Evolutionary conservation across 805 yeast genomes (phyloP).

Genomic region (Jamesozyma lodderae): DNA sequence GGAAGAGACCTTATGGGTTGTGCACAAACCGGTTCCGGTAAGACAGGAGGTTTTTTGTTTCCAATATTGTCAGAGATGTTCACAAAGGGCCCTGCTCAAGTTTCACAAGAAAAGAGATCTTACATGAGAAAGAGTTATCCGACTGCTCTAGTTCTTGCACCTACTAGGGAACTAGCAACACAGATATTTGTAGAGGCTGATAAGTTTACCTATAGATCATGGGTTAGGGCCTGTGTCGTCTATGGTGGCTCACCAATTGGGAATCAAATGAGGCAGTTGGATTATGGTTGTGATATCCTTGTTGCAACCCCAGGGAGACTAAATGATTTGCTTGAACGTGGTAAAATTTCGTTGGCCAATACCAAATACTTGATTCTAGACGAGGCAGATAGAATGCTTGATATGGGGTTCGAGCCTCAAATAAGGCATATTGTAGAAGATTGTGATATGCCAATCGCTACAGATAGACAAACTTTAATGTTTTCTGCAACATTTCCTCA

Average conservation of each 20-base stretch:
- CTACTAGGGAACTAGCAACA: constrained; percentile 95
- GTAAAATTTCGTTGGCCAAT: constrained; percentile 76
- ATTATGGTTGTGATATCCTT: constrained; percentile 86
- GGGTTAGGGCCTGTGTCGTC: constrained; percentile 93
- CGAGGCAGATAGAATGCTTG: constrained; percentile 99
- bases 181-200: constrained; percentile 93
- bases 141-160: constrained; percentile 88
- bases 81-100: constrained; percentile 69
- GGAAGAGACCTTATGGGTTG: constrained; percentile 92
- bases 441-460: constrained; percentile 90
- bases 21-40: constrained; percentile 98
- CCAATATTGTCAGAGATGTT: constrained; percentile 89
- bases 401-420: constrained; percentile 99
- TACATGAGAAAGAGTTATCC: constrained; percentile 69
- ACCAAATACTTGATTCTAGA: constrained; percentile 89
- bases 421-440: constrained; percentile 95
- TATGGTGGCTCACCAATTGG: constrained; percentile 97
- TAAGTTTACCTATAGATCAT: constrained; percentile 92
- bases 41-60: constrained; percentile 97
- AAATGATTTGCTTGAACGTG: constrained; percentile 89
- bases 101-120: constrained; percentile 29
- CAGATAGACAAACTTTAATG: constrained; percentile 90
- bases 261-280: constrained; percentile 74
- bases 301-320: constrained; percentile 99
- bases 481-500: constrained; percentile 98